Percentiles rank a stretch among this genome's conserved stretches.
phyloP scores from a whole-genome alignment of 2,329 filamentous ascomycete species.

The Drechslera avenae region DNA sequence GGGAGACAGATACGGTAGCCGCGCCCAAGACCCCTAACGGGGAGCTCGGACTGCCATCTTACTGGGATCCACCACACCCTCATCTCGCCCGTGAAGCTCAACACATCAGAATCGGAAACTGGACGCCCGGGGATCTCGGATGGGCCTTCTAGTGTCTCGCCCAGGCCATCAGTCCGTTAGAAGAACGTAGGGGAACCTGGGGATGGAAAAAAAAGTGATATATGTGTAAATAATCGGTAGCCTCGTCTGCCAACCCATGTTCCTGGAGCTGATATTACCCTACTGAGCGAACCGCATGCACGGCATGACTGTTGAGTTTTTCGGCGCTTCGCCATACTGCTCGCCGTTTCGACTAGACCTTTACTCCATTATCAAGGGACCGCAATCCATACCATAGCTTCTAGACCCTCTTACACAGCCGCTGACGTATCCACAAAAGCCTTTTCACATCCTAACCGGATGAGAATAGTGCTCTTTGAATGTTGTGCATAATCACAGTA shows the following conservation, averaged over 20 bases:
- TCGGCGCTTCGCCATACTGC: slow-evolving; percentile 30
- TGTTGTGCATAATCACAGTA: not conserved
- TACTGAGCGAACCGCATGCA: slow-evolving; percentile 9
- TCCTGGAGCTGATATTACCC: slow-evolving; percentile 5
- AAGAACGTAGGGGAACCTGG: not conserved
- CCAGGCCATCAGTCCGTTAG: slow-evolving; percentile 1
- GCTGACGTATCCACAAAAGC: slow-evolving; percentile 18
- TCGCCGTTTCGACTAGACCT: slow-evolving; percentile 22
- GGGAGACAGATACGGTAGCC: slow-evolving; percentile 19
- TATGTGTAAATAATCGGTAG: slow-evolving; percentile 1
- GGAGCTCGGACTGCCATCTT: slow-evolving; percentile 24
- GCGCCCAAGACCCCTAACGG: slow-evolving; percentile 25
- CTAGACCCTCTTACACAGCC: slow-evolving; percentile 22
- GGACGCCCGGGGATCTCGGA: slow-evolving; percentile 24
- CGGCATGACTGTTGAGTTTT: slow-evolving; percentile 16
- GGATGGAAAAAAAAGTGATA: not conserved
- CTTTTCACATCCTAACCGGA: not conserved
- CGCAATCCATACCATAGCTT: slow-evolving; percentile 13
- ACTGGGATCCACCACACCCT: slow-evolving; percentile 22
- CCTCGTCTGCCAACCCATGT: slow-evolving; percentile 9
- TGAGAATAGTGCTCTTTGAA: not conserved
- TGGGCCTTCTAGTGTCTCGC: slow-evolving; percentile 6
- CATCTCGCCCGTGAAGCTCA: slow-evolving; percentile 12
- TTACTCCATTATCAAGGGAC: slow-evolving; percentile 1
- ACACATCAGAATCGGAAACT: slow-evolving; percentile 16